Evolutionary conservation across 192 early-diverging fungal species (phyloP).

Genomic region (Geranomyces variabilis): DNA sequence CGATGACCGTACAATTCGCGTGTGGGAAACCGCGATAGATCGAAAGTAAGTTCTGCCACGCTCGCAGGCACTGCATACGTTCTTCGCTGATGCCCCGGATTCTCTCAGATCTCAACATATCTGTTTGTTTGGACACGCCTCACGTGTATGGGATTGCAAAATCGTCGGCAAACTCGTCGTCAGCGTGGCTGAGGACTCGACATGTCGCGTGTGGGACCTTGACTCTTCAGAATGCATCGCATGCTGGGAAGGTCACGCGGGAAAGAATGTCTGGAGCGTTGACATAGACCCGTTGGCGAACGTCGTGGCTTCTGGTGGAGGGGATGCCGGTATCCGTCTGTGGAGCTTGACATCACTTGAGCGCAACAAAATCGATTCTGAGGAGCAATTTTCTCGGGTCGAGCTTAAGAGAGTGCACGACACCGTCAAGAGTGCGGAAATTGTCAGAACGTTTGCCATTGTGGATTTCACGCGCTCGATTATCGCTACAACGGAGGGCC

Average conservation of each 20-base stretch:
- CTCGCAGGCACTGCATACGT: neutral
- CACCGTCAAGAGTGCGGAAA: neutral
- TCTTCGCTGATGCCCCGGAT: neutral
- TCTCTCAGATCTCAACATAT: conserved; percentile 17
- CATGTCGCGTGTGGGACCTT: conserved; percentile 76
- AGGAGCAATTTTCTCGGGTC: conserved; percentile 4
- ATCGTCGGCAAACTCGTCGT: conserved; percentile 59
- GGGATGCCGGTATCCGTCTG: conserved; percentile 77
- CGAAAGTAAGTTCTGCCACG: conserved; percentile 29
- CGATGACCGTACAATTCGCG: conserved; percentile 80
- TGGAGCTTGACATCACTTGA: conserved; percentile 54
- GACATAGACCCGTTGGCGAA: conserved; percentile 58
- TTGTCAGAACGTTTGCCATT: conserved; percentile 10
- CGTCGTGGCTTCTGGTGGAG: conserved; percentile 74
- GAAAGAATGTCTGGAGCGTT: conserved; percentile 82
- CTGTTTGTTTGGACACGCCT: conserved; percentile 73
- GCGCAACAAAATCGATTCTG: conserved; percentile 29
- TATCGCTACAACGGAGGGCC: neutral
- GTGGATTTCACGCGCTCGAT: neutral
- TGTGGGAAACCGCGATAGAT: conserved; percentile 62
- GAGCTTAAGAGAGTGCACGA: neutral
- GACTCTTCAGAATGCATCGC: conserved; percentile 57
- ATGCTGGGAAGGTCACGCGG: conserved; percentile 78
- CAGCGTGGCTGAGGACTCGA: conserved; percentile 78
- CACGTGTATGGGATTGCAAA: conserved; percentile 79